These are phyloP conservation scores for Blastomyces percursus DNA, from an alignment of 2,329 filamentous ascomycete species.

Conservation along the genomic window DNA sequence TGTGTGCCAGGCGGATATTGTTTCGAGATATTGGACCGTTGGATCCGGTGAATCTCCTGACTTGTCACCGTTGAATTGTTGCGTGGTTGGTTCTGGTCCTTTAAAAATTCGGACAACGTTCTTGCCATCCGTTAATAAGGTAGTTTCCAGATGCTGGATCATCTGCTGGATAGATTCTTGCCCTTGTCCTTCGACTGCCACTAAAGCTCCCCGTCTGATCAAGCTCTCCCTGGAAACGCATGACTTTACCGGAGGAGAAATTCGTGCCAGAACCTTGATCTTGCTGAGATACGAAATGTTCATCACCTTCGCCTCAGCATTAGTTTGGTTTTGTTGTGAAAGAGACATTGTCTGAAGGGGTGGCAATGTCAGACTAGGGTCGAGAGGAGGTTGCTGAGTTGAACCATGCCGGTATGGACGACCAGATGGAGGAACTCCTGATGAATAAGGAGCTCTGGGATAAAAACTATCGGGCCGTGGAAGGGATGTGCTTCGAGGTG, in stretches of 20 bases:
- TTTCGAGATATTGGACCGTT: slow-evolving; percentile 50
- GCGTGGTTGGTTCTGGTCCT: slow-evolving; percentile 29
- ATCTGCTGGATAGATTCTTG: slow-evolving; percentile 53
- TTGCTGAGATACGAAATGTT: slow-evolving; percentile 64
- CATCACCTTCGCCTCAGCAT: slow-evolving; percentile 60
- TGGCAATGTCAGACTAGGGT: slow-evolving; percentile 43
- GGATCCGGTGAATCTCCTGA: slow-evolving; percentile 35
- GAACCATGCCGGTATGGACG: slow-evolving; percentile 28
- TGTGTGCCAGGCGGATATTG: slow-evolving; percentile 63
- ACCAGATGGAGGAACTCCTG: slow-evolving; percentile 43
- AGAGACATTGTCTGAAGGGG: slow-evolving; percentile 39
- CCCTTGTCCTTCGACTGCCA: slow-evolving; percentile 71
- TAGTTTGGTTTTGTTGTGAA: slow-evolving; percentile 32
- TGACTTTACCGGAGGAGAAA: slow-evolving; percentile 55
- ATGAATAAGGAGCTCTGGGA: slow-evolving; percentile 31
- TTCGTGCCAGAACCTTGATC: slow-evolving; percentile 61
- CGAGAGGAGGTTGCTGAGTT: slow-evolving; percentile 29
- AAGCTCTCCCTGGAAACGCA: slow-evolving; percentile 20
- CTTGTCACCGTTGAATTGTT: slow-evolving; percentile 11
- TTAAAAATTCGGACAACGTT: slow-evolving; percentile 41
- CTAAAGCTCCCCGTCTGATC: slow-evolving; percentile 59
- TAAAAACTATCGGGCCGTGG: slow-evolving; percentile 30
- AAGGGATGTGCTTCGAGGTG: slow-evolving; percentile 32
- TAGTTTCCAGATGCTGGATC: slow-evolving; percentile 50
- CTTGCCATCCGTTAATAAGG: slow-evolving; percentile 43